Evolutionary conservation across 306 rosid species (phyloP), one percentile per base, ranked within the genome.

Genomic region (Cyclanthera cordifolia): DNA sequence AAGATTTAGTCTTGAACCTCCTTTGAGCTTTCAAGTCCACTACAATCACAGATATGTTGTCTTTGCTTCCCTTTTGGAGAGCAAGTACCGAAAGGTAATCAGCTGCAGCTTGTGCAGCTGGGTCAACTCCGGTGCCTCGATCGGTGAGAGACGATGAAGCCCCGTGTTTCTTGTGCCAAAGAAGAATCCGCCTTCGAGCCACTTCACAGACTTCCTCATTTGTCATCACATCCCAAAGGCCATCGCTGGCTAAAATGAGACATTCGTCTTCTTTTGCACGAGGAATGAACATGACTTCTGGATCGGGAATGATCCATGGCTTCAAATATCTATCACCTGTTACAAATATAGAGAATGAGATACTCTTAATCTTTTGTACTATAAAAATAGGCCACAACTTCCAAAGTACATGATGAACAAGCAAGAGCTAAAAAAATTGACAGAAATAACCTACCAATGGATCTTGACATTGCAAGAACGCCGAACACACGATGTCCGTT

Each of bases 401-500:
- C 64, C 19, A 8, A 30, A 67, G 12, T 43, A 32, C 17, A 58
- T n/a, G 41, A 43, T 24, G 47, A 13, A 30, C 59, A 2, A 10
- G 3, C 51, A 66, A 66, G 9, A 46, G 51, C 41, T 23, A 45
- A 27, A 59, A 72, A 20, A 48, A 8, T 37, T 14, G 37, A 50
- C 30, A 57, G 68, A 37, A 58, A 15, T 52, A 41, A 75, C 79
- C 3, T 74, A 84, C 88, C 88, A 60, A 84, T 84, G 75, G 88
- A 84, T 67, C 88, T 79, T 47, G 88, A 84, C 84, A 84, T 84
- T 34, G 86, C 88, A 71, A 84, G 85, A 74, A 84, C 86, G 4
- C 88, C 88, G 3, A 72, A 81, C 21, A 84, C 86, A 23, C 88
- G 86, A 55, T 81, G 88, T 2, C 88, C 88, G 0, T 81, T 72